phyloP scores from a whole-genome alignment of 1,284 basidiomycete genomes.

The Cutaneotrichosporon curvatum region DNA sequence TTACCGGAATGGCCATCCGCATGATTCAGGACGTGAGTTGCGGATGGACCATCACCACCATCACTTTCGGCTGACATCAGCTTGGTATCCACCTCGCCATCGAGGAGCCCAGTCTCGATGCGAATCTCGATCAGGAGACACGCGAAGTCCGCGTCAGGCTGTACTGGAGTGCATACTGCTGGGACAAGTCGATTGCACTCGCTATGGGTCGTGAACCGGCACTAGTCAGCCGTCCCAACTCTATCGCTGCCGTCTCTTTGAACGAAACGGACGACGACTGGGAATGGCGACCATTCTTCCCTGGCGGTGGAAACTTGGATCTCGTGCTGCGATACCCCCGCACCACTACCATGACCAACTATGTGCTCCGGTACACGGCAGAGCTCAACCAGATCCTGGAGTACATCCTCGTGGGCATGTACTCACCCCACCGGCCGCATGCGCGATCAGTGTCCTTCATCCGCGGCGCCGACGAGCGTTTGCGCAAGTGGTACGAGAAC shows the following conservation, averaged over 20 bases:
- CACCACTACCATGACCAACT: constrained; percentile 10
- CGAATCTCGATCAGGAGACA: constrained; percentile 16
- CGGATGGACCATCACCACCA: constrained; percentile 1
- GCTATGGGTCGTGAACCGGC: constrained; percentile 22
- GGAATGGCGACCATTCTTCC: constrained; percentile 14
- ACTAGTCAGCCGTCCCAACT: constrained; percentile 5
- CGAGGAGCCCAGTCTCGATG: constrained; percentile 18
- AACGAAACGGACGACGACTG: constrained; percentile 14
- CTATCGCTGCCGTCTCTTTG: constrained; percentile 6
- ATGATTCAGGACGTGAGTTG: constrained; percentile 21
- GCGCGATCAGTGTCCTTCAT: constrained; percentile 18
- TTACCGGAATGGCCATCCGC: constrained; percentile 20
- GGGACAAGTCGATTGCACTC: constrained; percentile 18
- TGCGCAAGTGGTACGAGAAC: constrained; percentile 8
- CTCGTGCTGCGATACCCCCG: constrained; percentile 12
- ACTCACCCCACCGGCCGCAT: constrained; percentile 20
- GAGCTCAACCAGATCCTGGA: constrained; percentile 23
- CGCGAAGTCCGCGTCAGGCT: constrained; percentile 16
- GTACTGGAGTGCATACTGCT: constrained; percentile 22
- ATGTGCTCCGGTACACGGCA: constrained; percentile 10
- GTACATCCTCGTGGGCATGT: constrained; percentile 25
- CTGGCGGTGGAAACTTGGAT: constrained; percentile 7
- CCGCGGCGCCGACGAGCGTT: constrained; percentile 10
- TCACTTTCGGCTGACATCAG: constrained; percentile 1
- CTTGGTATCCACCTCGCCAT: constrained; percentile 23